Base-by-base conservation (phyloP, 352 stramenopile genomes). In the Globisporangium carolinianum region DNA sequence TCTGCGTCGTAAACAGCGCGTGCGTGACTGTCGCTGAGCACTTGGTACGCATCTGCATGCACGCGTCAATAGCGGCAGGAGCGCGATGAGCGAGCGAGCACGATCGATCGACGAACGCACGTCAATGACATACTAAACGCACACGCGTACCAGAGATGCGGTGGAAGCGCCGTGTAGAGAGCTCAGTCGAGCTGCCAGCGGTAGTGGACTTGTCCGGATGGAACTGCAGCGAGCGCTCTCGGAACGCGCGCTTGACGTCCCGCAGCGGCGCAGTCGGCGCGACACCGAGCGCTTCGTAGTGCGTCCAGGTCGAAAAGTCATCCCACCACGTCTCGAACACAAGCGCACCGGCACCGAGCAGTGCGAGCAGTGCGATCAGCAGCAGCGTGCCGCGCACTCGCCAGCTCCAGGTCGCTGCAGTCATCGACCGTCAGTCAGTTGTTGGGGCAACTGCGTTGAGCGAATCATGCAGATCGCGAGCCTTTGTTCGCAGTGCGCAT, bases 161-260 rank as follows among this genome's bases (percentile, higher is more conserved):
- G 37, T 74, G 67, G 58, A 80, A 80, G 42, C 72, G 61, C 17
- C 47, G 51, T 10, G 57, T 65, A 43, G 62, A 62, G 7, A 80
- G 51, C 45, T 71, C 73, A 0, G 71, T 62, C 47, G 43, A 52
- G 35, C 56, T 32, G 6, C 24, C 50, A n/a, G 49, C 61, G 32
- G 78, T 65, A n/a, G 49, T 58, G 32, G 78, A 67, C 53, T 89
- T 90, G 58, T 93, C 83, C 36, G 83, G 83, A 52, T 93, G 83
- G 47, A 82, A 87, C 47, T 76, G 79, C 36, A 93, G 63, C 35
- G 83, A 86, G 36, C 88, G 68, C 60, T 84, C 83, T 35, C 77
- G 66, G 55, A 87, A 93, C 1, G 75, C 72, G 47, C 73, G 71
- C 70, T 82, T 85, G 63, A 85, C 74, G 49, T 82, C 71, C 5